A percentile compares a stretch with the other conserved stretches of the same genome.
phyloP scores from a whole-genome alignment of 257 asterid species.

The Plantago ovata region DNA sequence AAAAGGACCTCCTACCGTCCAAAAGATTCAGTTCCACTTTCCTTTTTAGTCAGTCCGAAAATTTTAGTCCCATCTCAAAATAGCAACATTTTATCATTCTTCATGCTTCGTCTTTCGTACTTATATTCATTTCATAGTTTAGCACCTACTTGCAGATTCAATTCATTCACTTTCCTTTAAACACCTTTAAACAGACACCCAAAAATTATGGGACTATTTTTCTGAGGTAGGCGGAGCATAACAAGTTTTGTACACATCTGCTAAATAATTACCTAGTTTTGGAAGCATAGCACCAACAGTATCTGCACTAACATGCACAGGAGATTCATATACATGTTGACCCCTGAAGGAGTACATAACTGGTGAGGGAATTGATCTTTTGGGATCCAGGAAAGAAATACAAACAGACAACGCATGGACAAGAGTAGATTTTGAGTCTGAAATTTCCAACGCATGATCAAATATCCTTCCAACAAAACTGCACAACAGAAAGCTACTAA shows the following conservation, averaged over 20 bases:
- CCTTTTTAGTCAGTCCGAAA: too few species aligned
- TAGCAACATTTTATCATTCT: too few species aligned
- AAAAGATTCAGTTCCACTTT: too few species aligned
- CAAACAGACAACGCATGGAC: slow-evolving; percentile 84
- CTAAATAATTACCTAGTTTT: slow-evolving; percentile 57
- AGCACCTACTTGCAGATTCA: too few species aligned
- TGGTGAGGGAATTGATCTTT: slow-evolving; percentile 71
- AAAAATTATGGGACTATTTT: too few species aligned
- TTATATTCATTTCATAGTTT: too few species aligned
- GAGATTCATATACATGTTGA: slow-evolving; percentile 74
- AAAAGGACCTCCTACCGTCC: too few species aligned
- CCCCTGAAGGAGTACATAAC: slow-evolving; percentile 71
- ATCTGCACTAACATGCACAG: slow-evolving; percentile 67
- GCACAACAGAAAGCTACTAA: slow-evolving; percentile 27
- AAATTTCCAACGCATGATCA: slow-evolving; percentile 82
- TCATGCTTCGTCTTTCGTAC: too few species aligned
- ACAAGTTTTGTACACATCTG: not conserved
- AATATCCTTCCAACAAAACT: slow-evolving; percentile 90
- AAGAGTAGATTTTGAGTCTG: slow-evolving; percentile 80
- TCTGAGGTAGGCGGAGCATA: too few species aligned
- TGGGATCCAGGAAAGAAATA: slow-evolving; percentile 89
- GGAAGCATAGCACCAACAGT: slow-evolving; percentile 97
- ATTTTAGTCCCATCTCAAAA: too few species aligned
- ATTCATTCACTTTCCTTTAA: too few species aligned
- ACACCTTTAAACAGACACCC: too few species aligned